Base-by-base conservation (phyloP, 768 basidiomycete species). In the Podaxis sp. region DNA sequence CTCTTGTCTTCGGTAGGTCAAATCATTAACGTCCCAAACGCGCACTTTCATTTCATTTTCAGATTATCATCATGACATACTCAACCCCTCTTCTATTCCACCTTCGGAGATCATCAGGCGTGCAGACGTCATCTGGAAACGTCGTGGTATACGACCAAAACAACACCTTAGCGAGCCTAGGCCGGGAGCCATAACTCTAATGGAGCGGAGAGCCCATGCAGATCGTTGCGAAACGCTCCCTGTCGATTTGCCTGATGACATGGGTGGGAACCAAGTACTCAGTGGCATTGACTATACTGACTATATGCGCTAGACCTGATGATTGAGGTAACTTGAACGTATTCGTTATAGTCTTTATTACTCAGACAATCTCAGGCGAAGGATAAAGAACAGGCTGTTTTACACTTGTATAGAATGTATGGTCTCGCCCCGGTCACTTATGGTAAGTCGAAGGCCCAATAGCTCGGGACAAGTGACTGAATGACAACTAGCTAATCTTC, bases 141-240 rank as follows among this genome's bases (percentile, higher is more conserved):
- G 79, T 47, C 86, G 91, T 11, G 89, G 91, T 5, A 96, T 98
- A 62, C 82, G 77, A 38, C 90, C 92, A 5, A 98, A 97, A 74
- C 95, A 96, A 69, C 95, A 98, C 73, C 82, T 96, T 10, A 93
- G 90, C 52, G 92, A 95, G 66, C 86, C 89, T n/a, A 78, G 93
- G n/a, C 83, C 86, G 1, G 93, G 94, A 1, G 93, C 94, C 4
- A 82, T 83, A 38, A 87, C 84, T 2, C 72, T 92, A 27, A 95
- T 94, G 89, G 92, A 95, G 71, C 76, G 85, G 64, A 80, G 95
- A 62, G 93, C 93, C 4, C 95, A 97, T 68, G 82, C 93, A 0
- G 91, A 95, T 67, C 80, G 94, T 21, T 95, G 92, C 68, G 77
- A 87, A 65, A 72, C 66, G 28, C 74, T 96, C 27, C 91, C 91